Conservation (phyloP, 768 basidiomycete species). For the Sutorius australiensis region DNA sequence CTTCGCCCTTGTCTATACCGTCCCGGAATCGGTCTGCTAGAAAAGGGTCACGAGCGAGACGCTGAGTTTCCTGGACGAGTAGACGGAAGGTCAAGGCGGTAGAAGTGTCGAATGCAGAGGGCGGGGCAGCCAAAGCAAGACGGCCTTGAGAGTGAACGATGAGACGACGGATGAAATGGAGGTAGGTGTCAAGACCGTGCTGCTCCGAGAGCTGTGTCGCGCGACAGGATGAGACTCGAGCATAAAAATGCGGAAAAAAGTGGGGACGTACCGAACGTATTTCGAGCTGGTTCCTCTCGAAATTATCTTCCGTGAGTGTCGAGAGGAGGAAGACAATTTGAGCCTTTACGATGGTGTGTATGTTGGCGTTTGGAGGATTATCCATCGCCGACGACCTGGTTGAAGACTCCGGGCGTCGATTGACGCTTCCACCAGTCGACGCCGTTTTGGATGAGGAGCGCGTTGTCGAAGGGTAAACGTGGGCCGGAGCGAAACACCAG, state of each 20-base stretch:
- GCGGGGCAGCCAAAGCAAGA: conserved; percentile 54
- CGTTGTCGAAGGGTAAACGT: conserved; percentile 33
- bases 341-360: conserved; percentile 90
- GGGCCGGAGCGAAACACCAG: conserved; percentile 33
- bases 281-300: conserved; percentile 89
- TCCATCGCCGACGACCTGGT: conserved; percentile 82
- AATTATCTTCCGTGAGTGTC: conserved; percentile 95
- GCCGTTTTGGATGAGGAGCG: conserved; percentile 51
- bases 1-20: conserved; percentile 84
- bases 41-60: conserved; percentile 86
- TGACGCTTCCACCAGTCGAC: conserved; percentile 63
- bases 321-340: conserved; percentile 98
- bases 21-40: conserved; percentile 89
- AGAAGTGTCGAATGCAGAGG: conserved; percentile 69
- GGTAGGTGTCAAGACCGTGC: conserved; percentile 95
- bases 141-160: conserved; percentile 83
- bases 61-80: conserved; percentile 82
- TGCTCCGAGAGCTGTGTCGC: conserved; percentile 82
- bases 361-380: conserved; percentile 78
- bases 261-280: conserved; percentile 79
- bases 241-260: conserved; percentile 8
- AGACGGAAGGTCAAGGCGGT: conserved; percentile 78
- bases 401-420: conserved; percentile 71
- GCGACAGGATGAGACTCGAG: conserved; percentile 13
- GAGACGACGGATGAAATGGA: conserved; percentile 95